Base-by-base conservation (phyloP, 2,329 filamentous ascomycete species). In the Magnaporthiopsis incrustans region DNA sequence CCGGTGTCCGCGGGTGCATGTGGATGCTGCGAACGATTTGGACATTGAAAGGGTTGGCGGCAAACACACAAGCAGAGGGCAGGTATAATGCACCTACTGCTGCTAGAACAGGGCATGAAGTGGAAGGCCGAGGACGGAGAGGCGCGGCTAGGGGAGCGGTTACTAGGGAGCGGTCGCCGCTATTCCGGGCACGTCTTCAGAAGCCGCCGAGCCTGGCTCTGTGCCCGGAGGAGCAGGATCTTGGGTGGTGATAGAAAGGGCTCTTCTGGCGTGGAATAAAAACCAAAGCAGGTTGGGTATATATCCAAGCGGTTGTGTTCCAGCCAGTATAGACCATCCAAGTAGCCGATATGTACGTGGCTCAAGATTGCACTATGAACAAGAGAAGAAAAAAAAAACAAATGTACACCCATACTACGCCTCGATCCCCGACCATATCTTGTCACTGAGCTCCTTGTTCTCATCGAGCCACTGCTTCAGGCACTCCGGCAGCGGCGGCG, bases 31-130 rank as follows among this genome's bases (percentile, higher is more conserved):
- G n/a, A n/a, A n/a, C n/a, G n/a, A n/a, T n/a, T n/a, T n/a, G n/a
- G n/a, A n/a, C n/a, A n/a, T n/a, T 85, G n/a, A 74, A 75, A 57
- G 73, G 73, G 0, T 73, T 85, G 1, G 75, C 74, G 22, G 74
- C 73, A 2, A 77, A 78, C 26, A 84, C 83, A 85, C 69, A 85
- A 85, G 71, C 78, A n/a, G 83, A 86, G 69, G 78, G 75, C 0
- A 77, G 79, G 62, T 85, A 85, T 68, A 30, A 73, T 79, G n/a
- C 75, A 77, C 12, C 73, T 76, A 1, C 71, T 85, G 1, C 66
- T 83, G 1, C 74, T 80, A 1, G 63, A 72, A 1, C 67, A 69
- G 0, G 75, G 73, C 3, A 44, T 8, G 33, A 2, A 35, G 33
- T 74, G 75, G 12, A 69, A 69, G 1, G 69, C 75, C 0, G 72